These are phyloP conservation scores for Austroboletus eburneus DNA, from an alignment of 768 basidiomycete genomes.

Conservation along the genomic window DNA sequence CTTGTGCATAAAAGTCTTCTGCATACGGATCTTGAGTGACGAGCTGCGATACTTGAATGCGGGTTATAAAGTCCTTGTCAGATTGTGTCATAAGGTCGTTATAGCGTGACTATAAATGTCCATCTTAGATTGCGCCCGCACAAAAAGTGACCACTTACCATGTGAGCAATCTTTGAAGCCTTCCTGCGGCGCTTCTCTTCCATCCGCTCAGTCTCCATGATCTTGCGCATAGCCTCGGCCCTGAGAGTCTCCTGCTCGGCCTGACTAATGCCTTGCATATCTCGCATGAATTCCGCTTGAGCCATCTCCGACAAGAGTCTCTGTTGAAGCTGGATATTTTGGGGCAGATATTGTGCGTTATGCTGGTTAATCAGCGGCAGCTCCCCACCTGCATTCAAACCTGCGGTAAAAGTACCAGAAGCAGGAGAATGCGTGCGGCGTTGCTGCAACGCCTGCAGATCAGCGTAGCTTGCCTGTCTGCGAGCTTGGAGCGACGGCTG, in stretches of 20 bases:
- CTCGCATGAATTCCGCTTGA: constrained; percentile 62
- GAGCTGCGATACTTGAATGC: constrained; percentile 97
- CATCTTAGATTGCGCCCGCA: not conserved
- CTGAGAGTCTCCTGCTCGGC: constrained; percentile 68
- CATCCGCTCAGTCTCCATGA: constrained; percentile 85
- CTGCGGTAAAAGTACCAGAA: constrained; percentile 31
- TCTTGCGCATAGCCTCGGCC: constrained; percentile 80
- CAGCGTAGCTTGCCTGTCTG: constrained; percentile 41
- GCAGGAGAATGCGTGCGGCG: constrained; percentile 50
- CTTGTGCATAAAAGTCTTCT: constrained; percentile 98
- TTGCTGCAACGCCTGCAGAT: constrained; percentile 46
- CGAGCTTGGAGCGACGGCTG: constrained; percentile 37
- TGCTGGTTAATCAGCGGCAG: constrained; percentile 45
- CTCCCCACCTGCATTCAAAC: constrained; percentile 23
- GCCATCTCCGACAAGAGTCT: constrained; percentile 73
- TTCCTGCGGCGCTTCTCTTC: constrained; percentile 80
- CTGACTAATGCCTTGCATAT: constrained; percentile 56
- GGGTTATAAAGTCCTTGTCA: constrained; percentile 99
- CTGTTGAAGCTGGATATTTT: constrained; percentile 70
- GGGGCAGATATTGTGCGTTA: constrained; percentile 50
- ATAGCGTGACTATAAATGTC: constrained; percentile 64
- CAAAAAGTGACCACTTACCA: constrained; percentile 46
- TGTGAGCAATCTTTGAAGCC: constrained; percentile 83
- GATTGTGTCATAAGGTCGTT: constrained; percentile 97
- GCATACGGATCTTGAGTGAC: constrained; percentile 96